These are phyloP conservation scores for Isoetes taiwanensis DNA, from an alignment of 75 land plant genomes.

Conservation along the genomic window DNA sequence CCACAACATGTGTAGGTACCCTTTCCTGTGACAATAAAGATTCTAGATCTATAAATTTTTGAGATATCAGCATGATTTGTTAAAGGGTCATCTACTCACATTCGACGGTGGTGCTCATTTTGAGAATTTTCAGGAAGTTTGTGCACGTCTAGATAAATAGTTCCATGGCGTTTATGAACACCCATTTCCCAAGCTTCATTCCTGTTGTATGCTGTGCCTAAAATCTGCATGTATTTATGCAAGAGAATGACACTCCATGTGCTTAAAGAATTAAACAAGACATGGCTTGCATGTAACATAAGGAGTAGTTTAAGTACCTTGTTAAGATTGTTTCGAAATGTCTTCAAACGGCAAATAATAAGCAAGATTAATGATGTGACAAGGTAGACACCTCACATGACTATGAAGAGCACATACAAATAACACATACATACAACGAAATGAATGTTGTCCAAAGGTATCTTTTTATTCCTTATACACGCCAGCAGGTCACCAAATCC, in stretches of 20 bases:
- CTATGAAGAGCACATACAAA: neutral
- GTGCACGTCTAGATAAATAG: slow-evolving; percentile 92
- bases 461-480: slow-evolving; percentile 50
- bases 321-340: slow-evolving; percentile 80
- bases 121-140: slow-evolving; percentile 77
- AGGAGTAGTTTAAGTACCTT: slow-evolving; percentile 36
- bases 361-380: neutral
- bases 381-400: neutral
- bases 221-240: slow-evolving; percentile 36
- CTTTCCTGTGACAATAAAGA: no score
- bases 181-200: slow-evolving; percentile 98
- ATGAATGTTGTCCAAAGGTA: slow-evolving; percentile 81
- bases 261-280: neutral
- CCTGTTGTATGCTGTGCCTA: slow-evolving; percentile 82
- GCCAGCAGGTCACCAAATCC: slow-evolving; percentile 94
- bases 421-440: slow-evolving; percentile 58
- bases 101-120: slow-evolving; percentile 55
- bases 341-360: slow-evolving; percentile 21
- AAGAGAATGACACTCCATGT: slow-evolving; percentile 5
- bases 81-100: slow-evolving; percentile 21
- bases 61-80: no score
- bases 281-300: neutral
- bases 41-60: no score
- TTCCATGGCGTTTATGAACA: slow-evolving; percentile 79
- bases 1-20: no score